Base-by-base conservation (phyloP, 768 basidiomycete species). In the Lactifluus pinguis region DNA sequence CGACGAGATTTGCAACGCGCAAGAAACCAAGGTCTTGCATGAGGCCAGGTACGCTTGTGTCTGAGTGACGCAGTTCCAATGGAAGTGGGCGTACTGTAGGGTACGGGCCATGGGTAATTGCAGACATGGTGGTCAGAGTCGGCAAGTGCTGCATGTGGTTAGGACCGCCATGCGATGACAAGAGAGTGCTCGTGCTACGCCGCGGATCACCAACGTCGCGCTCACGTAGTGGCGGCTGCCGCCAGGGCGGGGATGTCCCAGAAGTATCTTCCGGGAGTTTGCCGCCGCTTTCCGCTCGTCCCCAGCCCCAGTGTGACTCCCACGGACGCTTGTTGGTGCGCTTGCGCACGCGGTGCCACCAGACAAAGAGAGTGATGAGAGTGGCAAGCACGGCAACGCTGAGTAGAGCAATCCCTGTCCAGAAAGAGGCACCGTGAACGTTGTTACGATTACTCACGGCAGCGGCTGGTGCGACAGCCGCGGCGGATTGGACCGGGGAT, bases 1-100 rank as follows among this genome's bases (percentile, higher is more conserved):
- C 77, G 2, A 73, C 68, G 55, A 76, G 70, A 66, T 83, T 83
- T 30, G 79, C 72, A 50, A 83, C 76, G 49, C 74, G 76, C 17
- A 83, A 73, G 13, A 69, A 72, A 4, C 80, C 80, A 0, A 82
- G 56, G 57, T 70, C 69, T 25, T 69, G 72, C 21, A 69, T 69
- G 38, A 72, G 61, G 56, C 70, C 71, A 1, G 71, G 69, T 2
- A 73, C 70, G 53, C 68, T 70, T 59, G 65, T 58, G 57, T 66
- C 64, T 11, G 68, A 61, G 49, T 48, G 60, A 42, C 66, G 66
- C 8, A 70, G 49, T 25, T 55, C 65, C 14, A 68, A 52, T 2
- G 69, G 68, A 17, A 68, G 63, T 11, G 59, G 52, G 60, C 68
- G 62, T 58, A 72, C 29, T 57, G 69, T 49, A 48, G 64, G 49